These are phyloP conservation scores for Dendrocalamus sinicus DNA, from an alignment of 176 grass and related monocot species.

Conservation along the genomic window DNA sequence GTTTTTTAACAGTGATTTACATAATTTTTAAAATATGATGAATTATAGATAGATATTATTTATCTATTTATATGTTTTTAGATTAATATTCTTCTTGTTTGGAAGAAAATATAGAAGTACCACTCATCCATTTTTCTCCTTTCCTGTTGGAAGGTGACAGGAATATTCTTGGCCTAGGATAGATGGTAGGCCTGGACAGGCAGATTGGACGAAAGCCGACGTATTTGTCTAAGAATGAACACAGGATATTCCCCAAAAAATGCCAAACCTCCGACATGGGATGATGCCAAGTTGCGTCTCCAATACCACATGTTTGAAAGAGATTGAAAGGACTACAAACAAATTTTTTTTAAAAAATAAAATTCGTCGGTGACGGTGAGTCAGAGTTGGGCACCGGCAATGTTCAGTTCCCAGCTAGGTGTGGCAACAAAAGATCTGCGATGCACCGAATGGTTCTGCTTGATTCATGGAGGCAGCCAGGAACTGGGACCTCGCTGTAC, in stretches of 20 bases:
- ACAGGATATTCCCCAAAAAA: conserved; percentile 28
- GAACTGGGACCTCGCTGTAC: too few relatives aligned
- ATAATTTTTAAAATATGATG: too few relatives aligned
- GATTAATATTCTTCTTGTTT: too few relatives aligned
- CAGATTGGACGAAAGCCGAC: not conserved
- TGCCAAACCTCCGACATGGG: not conserved
- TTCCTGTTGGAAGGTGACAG: not conserved
- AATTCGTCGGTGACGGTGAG: not conserved
- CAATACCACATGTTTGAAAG: not conserved
- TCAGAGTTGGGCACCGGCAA: not conserved
- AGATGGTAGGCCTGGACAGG: not conserved
- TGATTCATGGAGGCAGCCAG: not conserved
- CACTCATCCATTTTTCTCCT: not conserved
- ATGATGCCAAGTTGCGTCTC: conserved; percentile 14
- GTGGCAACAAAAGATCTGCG: not conserved
- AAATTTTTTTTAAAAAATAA: too few relatives aligned
- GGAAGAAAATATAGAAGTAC: too few relatives aligned
- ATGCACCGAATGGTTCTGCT: not conserved
- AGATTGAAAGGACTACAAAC: not conserved
- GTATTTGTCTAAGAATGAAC: not conserved
- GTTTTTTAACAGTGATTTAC: too few relatives aligned
- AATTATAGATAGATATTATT: too few relatives aligned
- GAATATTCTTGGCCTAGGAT: conserved; percentile 10
- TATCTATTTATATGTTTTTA: too few relatives aligned
- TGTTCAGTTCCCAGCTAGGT: not conserved